Conservation (phyloP, 2,329 filamentous ascomycete genomes). For the Colletotrichum theobromicola region DNA sequence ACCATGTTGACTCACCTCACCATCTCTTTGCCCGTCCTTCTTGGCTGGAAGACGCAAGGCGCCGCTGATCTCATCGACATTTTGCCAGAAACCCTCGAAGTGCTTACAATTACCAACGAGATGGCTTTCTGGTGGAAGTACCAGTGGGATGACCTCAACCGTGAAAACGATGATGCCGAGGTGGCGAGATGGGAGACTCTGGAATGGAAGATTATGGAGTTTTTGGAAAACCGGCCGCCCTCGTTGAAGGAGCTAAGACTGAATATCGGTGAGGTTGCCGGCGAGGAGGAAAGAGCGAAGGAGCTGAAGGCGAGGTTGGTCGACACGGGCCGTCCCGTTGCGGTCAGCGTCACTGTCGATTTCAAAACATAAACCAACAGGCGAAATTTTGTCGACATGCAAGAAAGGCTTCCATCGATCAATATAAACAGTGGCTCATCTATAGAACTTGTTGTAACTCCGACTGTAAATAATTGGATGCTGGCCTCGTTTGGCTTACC, state of each 20-base stretch:
- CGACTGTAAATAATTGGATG: too few relatives aligned
- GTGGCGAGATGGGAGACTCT: neutral
- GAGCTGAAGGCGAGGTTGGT: neutral
- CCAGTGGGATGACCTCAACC: neutral
- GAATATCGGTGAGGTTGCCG: neutral
- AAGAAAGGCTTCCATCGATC: neutral
- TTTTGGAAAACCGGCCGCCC: neutral
- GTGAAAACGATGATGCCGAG: neutral
- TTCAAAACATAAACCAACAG: neutral
- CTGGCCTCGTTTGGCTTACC: neutral
- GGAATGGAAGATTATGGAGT: neutral
- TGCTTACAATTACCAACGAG: neutral
- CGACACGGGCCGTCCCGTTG: neutral
- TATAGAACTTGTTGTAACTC: neutral
- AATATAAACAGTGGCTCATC: accelerated
- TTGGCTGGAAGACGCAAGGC: neutral
- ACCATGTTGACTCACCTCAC: neutral
- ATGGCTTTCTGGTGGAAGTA: neutral
- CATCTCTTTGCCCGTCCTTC: neutral
- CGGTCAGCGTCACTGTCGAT: accelerated
- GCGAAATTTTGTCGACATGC: neutral
- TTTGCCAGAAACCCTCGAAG: neutral
- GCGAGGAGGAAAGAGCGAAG: neutral
- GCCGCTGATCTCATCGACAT: neutral
- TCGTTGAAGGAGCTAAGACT: neutral